These are phyloP conservation scores for Populus hybrid DNA, from an alignment of 441 rosid species.

Conservation along the genomic window DNA sequence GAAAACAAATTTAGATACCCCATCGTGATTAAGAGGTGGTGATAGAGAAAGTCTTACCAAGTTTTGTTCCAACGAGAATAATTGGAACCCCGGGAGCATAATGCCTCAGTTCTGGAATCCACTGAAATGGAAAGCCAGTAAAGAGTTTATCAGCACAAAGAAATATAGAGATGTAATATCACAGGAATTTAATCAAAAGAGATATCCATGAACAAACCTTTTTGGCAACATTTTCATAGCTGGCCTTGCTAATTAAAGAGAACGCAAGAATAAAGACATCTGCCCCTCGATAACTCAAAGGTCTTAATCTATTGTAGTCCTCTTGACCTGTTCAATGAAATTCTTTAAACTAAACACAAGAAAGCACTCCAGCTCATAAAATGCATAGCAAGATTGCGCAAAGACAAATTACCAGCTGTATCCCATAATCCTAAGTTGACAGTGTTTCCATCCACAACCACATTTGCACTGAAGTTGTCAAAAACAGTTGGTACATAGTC, in stretches of 20 bases:
- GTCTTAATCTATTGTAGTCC: conserved; percentile 71
- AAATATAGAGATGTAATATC: not conserved
- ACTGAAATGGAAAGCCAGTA: conserved; percentile 39
- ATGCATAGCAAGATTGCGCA: not conserved
- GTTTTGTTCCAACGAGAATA: conserved; percentile 81
- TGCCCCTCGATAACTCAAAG: conserved; percentile 73
- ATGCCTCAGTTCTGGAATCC: conserved; percentile 88
- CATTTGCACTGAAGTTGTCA: conserved; percentile 85
- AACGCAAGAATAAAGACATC: conserved; percentile 83
- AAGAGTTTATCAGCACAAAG: conserved; percentile 18
- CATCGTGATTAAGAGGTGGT: not conserved
- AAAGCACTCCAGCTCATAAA: not conserved
- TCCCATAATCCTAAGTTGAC: conserved; percentile 78
- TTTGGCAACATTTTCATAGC: conserved; percentile 79
- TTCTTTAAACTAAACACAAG: not conserved
- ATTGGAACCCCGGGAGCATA: conserved; percentile 81
- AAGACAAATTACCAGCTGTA: conserved; percentile 57
- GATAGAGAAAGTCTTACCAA: conserved; percentile 33
- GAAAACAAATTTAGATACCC: not conserved
- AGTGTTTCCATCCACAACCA: conserved; percentile 74
- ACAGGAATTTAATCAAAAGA: conserved; percentile 6
- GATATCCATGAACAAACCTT: conserved; percentile 40
- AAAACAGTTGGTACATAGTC: conserved; percentile 80
- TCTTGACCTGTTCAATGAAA: conserved; percentile 51
- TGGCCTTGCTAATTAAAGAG: conserved; percentile 85